Evolutionary conservation across 2,329 filamentous ascomycete species (phyloP).

Genomic region (Colletotrichum sansevieriae): DNA sequence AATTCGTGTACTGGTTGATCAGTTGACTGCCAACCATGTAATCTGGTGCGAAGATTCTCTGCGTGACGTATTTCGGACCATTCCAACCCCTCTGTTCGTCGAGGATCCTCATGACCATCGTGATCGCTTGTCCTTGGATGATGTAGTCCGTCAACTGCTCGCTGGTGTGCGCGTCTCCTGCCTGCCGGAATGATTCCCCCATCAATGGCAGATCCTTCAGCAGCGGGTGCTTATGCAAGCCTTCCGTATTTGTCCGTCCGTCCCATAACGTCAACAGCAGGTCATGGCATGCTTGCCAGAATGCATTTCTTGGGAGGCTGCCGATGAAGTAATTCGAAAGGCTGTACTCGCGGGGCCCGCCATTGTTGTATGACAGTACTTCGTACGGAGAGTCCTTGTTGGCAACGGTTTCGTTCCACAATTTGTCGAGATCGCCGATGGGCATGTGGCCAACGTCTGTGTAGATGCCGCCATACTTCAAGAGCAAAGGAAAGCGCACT

Average conservation of each 20-base stretch:
- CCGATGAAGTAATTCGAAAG: conserved; percentile 66
- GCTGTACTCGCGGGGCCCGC: conserved; percentile 49
- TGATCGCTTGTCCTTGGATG: conserved; percentile 66
- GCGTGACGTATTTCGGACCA: conserved; percentile 62
- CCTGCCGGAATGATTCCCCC: conserved; percentile 51
- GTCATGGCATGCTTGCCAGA: conserved; percentile 53
- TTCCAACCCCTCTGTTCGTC: conserved; percentile 66
- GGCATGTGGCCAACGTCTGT: conserved; percentile 69
- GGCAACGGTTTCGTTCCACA: conserved; percentile 65
- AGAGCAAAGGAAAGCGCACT: conserved; percentile 68
- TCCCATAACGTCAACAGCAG: conserved; percentile 67
- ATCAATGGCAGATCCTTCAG: conserved; percentile 59
- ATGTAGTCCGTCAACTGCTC: conserved; percentile 68
- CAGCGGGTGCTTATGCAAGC: conserved; percentile 62
- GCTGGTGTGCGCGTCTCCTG: conserved; percentile 43
- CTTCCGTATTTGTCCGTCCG: conserved; percentile 62
- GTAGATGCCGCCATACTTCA: conserved; percentile 69
- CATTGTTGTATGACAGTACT: conserved; percentile 60
- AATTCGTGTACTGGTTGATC: conserved; percentile 65
- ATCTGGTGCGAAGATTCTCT: conserved; percentile 64
- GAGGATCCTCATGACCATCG: conserved; percentile 63
- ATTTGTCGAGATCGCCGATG: conserved; percentile 67
- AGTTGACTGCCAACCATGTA: conserved; percentile 64
- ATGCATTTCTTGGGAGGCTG: background rate
- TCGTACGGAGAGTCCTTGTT: conserved; percentile 61